phyloP scores from a whole-genome alignment of 441 rosid genomes.

The Syzygium syzygioides region DNA sequence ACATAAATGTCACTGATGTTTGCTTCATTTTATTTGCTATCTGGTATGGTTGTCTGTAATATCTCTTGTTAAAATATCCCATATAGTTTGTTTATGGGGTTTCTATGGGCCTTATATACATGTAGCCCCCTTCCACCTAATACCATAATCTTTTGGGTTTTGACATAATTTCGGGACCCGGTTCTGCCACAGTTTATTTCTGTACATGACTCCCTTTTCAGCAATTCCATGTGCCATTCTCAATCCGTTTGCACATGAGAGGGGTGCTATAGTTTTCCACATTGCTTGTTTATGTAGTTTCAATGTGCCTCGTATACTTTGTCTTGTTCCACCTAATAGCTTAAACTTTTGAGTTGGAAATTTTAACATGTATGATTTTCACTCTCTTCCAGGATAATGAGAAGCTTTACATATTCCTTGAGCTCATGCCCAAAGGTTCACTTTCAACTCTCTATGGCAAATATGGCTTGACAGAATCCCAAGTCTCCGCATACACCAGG shows the following conservation, averaged over 20 bases:
- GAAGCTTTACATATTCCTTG: too few relatives aligned
- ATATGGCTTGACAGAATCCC: too few relatives aligned
- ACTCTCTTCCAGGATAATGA: too few relatives aligned
- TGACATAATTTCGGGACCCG: not conserved
- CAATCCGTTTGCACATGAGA: not conserved
- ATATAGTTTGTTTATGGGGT: not conserved
- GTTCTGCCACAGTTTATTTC: not conserved
- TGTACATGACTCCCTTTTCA: not conserved
- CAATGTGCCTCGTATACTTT: not conserved
- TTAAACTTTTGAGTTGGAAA: too few relatives aligned
- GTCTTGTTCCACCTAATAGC: not conserved
- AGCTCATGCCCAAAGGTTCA: too few relatives aligned
- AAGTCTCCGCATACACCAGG: too few relatives aligned
- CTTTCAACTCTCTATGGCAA: too few relatives aligned
- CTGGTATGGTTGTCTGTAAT: not conserved
- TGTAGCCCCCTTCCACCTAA: not conserved
- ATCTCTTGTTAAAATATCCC: not conserved
- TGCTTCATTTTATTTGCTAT: not conserved
- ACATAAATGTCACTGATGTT: not conserved
- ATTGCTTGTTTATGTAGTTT: not conserved
- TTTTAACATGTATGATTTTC: too few relatives aligned
- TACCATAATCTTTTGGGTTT: not conserved
- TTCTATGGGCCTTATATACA: not conserved
- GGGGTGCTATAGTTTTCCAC: not conserved
- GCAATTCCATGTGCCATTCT: not conserved